Conservation (phyloP, 805 yeast genomes). For the Candida ortonii region DNA sequence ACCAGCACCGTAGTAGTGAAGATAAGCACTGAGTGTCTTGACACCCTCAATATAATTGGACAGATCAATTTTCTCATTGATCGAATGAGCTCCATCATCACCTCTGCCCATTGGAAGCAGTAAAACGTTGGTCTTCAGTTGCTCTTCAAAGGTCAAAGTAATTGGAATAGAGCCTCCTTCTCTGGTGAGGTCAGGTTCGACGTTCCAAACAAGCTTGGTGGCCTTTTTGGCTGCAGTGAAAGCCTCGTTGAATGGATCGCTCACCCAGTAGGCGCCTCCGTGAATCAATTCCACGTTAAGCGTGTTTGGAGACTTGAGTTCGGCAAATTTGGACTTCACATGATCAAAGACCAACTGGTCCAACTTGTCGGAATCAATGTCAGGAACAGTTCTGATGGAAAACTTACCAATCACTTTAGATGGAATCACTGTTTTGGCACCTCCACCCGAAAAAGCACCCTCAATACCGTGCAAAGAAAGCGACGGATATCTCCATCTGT, state of each 20-base stretch:
- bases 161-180: slow-evolving; percentile 99
- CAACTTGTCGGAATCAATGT: slow-evolving; percentile 77
- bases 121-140: slow-evolving; percentile 79
- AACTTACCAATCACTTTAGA: slow-evolving; percentile 92
- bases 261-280: slow-evolving; percentile 95
- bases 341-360: slow-evolving; percentile 74
- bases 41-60: slow-evolving; percentile 90
- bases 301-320: slow-evolving; percentile 74
- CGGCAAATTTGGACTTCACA: slow-evolving; percentile 61
- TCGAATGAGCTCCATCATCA: slow-evolving; percentile 98
- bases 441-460: slow-evolving; percentile 92
- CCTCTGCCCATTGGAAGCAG: slow-evolving; percentile 98
- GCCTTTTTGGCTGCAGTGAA: slow-evolving; percentile 95
- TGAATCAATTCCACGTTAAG: slow-evolving; percentile 75
- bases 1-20: slow-evolving; percentile 68
- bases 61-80: slow-evolving; percentile 89
- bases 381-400: slow-evolving; percentile 95
- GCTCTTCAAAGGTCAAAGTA: slow-evolving; percentile 88
- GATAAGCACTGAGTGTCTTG: slow-evolving; percentile 88
- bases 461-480: slow-evolving; percentile 95
- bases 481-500: slow-evolving; percentile 98
- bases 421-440: slow-evolving; percentile 98
- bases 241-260: slow-evolving; percentile 88
- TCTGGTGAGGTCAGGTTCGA: slow-evolving; percentile 95
- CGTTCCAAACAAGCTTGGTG: slow-evolving; percentile 89